Evolutionary conservation across 2,329 filamentous ascomycete species (phyloP).

Genomic region (Colletotrichum theobromicola): DNA sequence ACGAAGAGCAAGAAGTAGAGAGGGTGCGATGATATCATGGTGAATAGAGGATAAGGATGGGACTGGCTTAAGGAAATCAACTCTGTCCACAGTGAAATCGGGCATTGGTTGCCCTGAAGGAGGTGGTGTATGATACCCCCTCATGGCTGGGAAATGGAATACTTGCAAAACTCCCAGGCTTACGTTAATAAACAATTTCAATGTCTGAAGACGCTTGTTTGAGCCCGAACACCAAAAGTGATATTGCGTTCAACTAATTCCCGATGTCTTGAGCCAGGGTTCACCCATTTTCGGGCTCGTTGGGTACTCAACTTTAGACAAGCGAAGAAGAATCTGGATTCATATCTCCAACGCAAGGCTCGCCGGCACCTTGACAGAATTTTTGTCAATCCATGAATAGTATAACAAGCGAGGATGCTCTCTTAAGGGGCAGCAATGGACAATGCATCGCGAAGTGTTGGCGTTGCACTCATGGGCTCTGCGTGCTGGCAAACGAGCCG

Average conservation of each 20-base stretch:
- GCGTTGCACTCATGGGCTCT: not conserved
- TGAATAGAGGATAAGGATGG: not conserved
- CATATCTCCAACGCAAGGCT: too few relatives aligned
- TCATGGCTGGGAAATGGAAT: not conserved
- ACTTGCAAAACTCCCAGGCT: not conserved
- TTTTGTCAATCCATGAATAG: too few relatives aligned
- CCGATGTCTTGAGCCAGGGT: not conserved
- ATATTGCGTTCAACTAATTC: not conserved
- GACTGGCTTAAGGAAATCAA: not conserved
- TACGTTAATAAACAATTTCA: not conserved
- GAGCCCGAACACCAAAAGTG: not conserved
- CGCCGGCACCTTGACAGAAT: too few relatives aligned
- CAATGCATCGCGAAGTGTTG: not conserved
- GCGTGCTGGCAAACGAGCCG: not conserved
- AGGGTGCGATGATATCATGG: not conserved
- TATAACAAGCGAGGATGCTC: too few relatives aligned
- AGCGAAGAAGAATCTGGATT: too few relatives aligned
- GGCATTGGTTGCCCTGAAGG: not conserved
- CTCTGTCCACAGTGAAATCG: not conserved
- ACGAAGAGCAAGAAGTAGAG: constrained; percentile 22
- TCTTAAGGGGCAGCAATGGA: not conserved
- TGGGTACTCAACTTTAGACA: not conserved
- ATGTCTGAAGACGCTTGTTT: not conserved
- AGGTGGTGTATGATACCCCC: not conserved
- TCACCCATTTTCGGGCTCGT: not conserved